phyloP scores from a whole-genome alignment of 2,329 filamentous ascomycete species.

The Trichophyton mentagrophytes region DNA sequence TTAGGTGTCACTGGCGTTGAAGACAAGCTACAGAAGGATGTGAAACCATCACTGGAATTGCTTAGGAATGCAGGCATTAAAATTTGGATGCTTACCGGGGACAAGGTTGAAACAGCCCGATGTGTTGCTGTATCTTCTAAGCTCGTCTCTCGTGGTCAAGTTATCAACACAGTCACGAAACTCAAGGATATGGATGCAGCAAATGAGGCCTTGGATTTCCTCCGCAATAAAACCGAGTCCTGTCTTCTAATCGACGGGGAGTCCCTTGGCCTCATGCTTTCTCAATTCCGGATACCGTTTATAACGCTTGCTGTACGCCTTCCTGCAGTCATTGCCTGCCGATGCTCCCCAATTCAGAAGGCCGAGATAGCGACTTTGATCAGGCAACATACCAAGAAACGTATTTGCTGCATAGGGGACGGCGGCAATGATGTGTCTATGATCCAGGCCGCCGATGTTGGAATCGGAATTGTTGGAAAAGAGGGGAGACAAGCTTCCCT shows the following conservation, averaged over 20 bases:
- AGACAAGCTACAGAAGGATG: constrained; percentile 88
- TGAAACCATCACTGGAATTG: constrained; percentile 88
- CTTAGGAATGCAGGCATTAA: constrained; percentile 95
- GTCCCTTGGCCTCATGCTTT: constrained; percentile 70
- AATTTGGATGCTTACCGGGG: constrained; percentile 98
- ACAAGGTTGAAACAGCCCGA: constrained; percentile 94
- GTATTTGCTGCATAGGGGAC: constrained; percentile 94
- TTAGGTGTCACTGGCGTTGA: constrained; percentile 97
- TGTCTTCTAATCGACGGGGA: constrained; percentile 93
- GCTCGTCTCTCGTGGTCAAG: constrained; percentile 82
- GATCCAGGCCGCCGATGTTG: constrained; percentile 97
- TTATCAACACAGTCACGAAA: constrained; percentile 85
- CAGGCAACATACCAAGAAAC: constrained; percentile 80
- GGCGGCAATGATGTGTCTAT: constrained; percentile 97
- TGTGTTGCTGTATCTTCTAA: constrained; percentile 94
- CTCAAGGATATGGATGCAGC: constrained; percentile 71
- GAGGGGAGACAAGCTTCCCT: constrained; percentile 90
- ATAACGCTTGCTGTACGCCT: constrained; percentile 77
- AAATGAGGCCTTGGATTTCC: constrained; percentile 75
- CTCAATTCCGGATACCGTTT: constrained; percentile 70
- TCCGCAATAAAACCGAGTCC: constrained; percentile 71
- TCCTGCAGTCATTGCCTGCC: constrained; percentile 87
- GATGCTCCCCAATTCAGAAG: constrained; percentile 93
- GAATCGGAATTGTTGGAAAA: constrained; percentile 95
- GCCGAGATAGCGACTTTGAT: constrained; percentile 87